Conservation (phyloP, 805 yeast genomes). For the Lachancea meyersii region DNA sequence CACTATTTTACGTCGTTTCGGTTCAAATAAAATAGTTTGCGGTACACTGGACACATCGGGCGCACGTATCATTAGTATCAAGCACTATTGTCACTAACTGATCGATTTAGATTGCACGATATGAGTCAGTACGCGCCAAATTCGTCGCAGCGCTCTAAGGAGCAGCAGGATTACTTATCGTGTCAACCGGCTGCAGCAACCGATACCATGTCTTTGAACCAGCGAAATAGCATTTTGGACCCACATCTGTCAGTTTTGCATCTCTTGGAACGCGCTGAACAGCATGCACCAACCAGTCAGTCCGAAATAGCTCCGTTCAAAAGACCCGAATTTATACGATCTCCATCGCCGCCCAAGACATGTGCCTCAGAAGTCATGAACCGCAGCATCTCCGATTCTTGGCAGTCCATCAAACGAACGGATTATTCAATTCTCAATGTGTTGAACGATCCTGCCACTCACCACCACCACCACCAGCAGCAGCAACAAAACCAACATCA, state of each 20-base stretch:
- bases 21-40: no score
- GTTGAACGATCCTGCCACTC: constrained; percentile 8
- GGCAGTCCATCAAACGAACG: constrained; percentile 26
- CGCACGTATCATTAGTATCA: no score
- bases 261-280: constrained; percentile 15
- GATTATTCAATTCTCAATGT: constrained; percentile 18
- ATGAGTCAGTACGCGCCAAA: constrained; percentile 1
- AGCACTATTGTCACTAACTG: neutral
- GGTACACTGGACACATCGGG: no score
- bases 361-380: constrained; percentile 4
- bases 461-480: constrained; percentile 1
- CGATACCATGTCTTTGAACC: constrained; percentile 22
- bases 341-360: constrained; percentile 1
- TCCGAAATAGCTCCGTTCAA: neutral
- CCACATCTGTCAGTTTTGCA: constrained; percentile 31
- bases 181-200: neutral
- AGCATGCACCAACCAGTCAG: neutral
- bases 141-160: neutral
- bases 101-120: neutral
- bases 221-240: constrained; percentile 37
- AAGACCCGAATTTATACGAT: neutral
- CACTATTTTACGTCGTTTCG: no score
- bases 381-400: constrained; percentile 25
- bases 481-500: neutral
- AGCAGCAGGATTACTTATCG: neutral